Conservation (phyloP, 345 rosid genomes). For the Microthlaspi erraticum region DNA sequence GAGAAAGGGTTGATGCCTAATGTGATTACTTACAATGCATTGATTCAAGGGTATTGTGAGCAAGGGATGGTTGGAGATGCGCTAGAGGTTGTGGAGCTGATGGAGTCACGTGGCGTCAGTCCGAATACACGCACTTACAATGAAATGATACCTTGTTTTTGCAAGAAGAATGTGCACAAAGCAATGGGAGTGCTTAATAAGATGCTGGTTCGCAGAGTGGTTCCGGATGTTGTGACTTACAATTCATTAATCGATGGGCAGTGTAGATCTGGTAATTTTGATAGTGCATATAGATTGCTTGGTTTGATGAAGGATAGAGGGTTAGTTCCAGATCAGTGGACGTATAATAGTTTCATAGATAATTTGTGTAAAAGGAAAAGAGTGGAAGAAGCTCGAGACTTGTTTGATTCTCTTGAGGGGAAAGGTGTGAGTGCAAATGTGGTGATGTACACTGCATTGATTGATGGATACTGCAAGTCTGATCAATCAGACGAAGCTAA, state of each 20-base stretch:
- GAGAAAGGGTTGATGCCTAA: constrained; percentile 66
- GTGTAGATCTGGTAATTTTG: constrained; percentile 72
- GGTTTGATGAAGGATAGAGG: constrained; percentile 64
- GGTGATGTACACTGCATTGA: constrained; percentile 79
- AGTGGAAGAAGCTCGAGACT: constrained; percentile 65
- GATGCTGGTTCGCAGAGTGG: constrained; percentile 63
- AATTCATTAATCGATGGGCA: constrained; percentile 79
- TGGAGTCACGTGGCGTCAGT: constrained; percentile 60
- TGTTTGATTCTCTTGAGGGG: constrained; percentile 74
- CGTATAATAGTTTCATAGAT: constrained; percentile 69
- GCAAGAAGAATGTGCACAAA: constrained; percentile 73
- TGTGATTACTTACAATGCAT: constrained; percentile 82
- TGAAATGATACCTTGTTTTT: constrained; percentile 74
- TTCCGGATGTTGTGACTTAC: constrained; percentile 64
- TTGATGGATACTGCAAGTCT: constrained; percentile 83
- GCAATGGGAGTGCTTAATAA: constrained; percentile 72
- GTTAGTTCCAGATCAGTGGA: constrained; percentile 75
- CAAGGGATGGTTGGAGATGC: constrained; percentile 67
- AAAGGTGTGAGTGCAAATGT: constrained; percentile 73
- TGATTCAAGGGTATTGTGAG: constrained; percentile 84
- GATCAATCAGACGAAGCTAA: constrained; percentile 61
- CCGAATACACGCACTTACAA: constrained; percentile 86
- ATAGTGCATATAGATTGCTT: constrained; percentile 75
- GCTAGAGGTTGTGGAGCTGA: constrained; percentile 63
- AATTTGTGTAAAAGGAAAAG: constrained; percentile 69